Evolutionary conservation across 2,329 filamentous ascomycete genomes (phyloP), one percentile per base, ranked within the genome.

Genomic region (Claviceps spartinae): DNA sequence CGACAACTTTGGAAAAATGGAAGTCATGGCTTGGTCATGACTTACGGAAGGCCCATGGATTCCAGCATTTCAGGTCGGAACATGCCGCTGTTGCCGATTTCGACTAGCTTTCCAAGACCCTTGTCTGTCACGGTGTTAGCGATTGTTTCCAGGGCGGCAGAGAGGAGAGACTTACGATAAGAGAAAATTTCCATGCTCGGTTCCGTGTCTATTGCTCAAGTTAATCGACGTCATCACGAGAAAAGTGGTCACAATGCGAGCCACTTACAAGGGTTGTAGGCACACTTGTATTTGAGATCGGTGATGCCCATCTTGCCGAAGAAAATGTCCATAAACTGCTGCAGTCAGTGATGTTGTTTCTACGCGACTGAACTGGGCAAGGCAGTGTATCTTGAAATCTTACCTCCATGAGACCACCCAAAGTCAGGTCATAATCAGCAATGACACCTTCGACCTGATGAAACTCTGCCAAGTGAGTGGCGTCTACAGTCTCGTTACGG

Each of bases 361-460:
- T 30, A 7, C 22, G 11, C 3, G 20, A n/a, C 26, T 26, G 18
- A 24, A 22, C 41, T 20, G 9, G 3, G 7, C 22, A 14, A 14
- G 14, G 14, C 16, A 30, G 9, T 42, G 6, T 48, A 2, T 5
- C 9, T 26, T 30, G 20, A 13, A 4, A 14, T 26, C 44, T 48
- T 22, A 55, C 54, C 49, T 78, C 88, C 76, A 96, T 95, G 54
- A 97, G 75, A 47, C 90, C 93, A 59, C 93, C 93, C 18, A 97
- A 79, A 0, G 91, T 94, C 56, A 98, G 76, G 38, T 85, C 86
- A 67, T 95, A 97, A 70, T 98, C 93, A 26, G 93, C 93, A 70
- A 98, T 97, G 49, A 98, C 91, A 69, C 93, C 93, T 71, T 98
- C 93, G 37, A 97, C 88, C 67, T 98, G 93, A 72, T 98, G 93